phyloP scores from a whole-genome alignment of 1,284 basidiomycete genomes.

The Heterobasidion irregulare region DNA sequence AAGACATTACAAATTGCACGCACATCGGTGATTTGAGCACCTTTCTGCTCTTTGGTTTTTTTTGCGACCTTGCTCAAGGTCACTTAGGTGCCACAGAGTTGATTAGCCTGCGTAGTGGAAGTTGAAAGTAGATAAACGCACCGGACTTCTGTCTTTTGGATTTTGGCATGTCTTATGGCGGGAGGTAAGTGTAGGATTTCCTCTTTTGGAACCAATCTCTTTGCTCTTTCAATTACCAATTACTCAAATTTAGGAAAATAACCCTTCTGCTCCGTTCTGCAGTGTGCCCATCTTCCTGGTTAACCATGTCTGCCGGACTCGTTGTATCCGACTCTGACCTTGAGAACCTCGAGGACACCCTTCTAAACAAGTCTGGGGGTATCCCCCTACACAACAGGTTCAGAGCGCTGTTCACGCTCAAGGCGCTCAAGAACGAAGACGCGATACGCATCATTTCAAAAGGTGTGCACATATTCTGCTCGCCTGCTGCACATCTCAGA shows the following conservation, averaged over 20 bases:
- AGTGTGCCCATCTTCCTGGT: neutral
- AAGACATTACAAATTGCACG: slow-evolving; percentile 14
- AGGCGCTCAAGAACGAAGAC: slow-evolving; percentile 73
- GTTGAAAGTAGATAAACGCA: slow-evolving; percentile 9
- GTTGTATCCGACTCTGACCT: slow-evolving; percentile 33
- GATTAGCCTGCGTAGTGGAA: neutral
- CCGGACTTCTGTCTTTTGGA: slow-evolving; percentile 85
- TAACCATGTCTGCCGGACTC: slow-evolving; percentile 22
- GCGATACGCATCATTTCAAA: slow-evolving; percentile 83
- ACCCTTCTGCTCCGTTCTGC: slow-evolving; percentile 2
- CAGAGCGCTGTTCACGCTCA: slow-evolving; percentile 89
- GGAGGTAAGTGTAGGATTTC: slow-evolving; percentile 5
- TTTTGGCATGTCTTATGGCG: slow-evolving; percentile 60
- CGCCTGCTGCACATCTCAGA: neutral
- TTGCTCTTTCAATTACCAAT: neutral
- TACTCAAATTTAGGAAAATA: neutral
- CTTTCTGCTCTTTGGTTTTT: slow-evolving; percentile 83
- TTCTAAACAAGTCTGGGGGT: slow-evolving; percentile 71
- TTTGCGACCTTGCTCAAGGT: slow-evolving; percentile 74
- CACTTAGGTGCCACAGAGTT: slow-evolving; percentile 32
- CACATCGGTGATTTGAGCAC: slow-evolving; percentile 76
- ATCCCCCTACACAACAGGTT: slow-evolving; percentile 87
- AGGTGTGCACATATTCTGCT: slow-evolving; percentile 37
- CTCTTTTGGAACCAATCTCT: neutral
- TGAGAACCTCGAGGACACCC: slow-evolving; percentile 50